phyloP scores from a whole-genome alignment of 1,284 basidiomycete species.

The Mrakiaceae sp. region DNA sequence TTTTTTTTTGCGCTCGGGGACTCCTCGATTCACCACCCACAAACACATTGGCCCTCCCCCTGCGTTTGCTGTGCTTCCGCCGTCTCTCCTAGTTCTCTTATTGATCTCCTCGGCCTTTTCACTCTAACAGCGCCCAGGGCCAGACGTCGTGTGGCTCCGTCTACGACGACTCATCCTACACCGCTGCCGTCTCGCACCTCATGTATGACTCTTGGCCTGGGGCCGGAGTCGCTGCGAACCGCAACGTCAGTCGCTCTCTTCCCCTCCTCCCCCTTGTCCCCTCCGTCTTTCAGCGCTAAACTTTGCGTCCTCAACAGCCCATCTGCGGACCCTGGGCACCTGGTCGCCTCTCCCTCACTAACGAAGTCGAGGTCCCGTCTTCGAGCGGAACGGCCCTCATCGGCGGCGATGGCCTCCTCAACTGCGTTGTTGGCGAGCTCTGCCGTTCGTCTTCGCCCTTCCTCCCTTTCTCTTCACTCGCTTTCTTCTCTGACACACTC shows the following conservation, averaged over 20 bases:
- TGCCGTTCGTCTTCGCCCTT: constrained; percentile 1
- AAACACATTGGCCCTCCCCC: neutral
- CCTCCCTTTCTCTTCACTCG: neutral
- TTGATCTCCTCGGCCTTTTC: neutral
- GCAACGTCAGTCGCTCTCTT: neutral
- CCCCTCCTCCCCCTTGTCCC: neutral
- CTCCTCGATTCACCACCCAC: neutral
- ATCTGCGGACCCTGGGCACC: constrained; percentile 8
- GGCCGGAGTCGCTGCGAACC: no score
- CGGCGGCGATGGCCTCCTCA: constrained; percentile 3
- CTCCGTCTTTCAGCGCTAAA: neutral
- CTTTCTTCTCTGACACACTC: neutral
- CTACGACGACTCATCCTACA: constrained; percentile 4
- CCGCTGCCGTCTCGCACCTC: constrained; percentile 7
- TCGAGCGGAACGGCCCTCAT: neutral
- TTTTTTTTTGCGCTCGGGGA: neutral
- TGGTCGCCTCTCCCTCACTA: neutral
- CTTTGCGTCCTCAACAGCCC: neutral
- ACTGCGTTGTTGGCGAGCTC: constrained; percentile 7
- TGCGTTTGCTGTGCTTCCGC: neutral
- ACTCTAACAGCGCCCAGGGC: neutral
- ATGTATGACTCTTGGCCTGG: constrained; percentile 4
- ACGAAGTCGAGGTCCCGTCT: neutral
- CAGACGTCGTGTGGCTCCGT: constrained; percentile 12
- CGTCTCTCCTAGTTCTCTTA: neutral